Evolutionary conservation across 306 rosid genomes (phyloP), one percentile per base, ranked within the genome.

Genomic region (Quercus rubra): DNA sequence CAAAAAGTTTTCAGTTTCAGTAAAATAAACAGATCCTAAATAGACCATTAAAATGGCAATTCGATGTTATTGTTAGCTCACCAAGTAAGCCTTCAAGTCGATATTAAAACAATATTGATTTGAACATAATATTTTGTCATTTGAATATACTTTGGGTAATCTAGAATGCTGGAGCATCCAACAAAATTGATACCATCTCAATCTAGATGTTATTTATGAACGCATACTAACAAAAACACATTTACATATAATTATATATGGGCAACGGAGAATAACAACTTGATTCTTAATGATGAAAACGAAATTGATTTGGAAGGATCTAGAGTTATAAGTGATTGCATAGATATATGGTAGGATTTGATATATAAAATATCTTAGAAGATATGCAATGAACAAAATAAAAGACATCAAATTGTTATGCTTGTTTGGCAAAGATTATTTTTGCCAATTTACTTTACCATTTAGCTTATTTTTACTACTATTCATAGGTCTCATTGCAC

Each of bases 401-500:
- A 49, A 49, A 49, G 54, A 3, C 17, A 49, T 49, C 54, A 12
- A 13, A 49, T 49, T 13, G 15, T 49, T 12, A 49, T 49, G 54
- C 54, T 49, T 49, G 5, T 49, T 49, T 13, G 4, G 54, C 1
- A 7, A 38, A 38, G 0, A 38, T 38, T 38, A 38, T 38, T 38
- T 38, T 38, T 38, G 1, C 46, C 1, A 38, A 7, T 3, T 38
- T 38, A 38, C 6, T 38, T 38, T 7, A 38, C 10, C 6, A 7
- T 38, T 2, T 0, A 38, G 10, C 1, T 38, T 6, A 38, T 38
- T 38, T 38, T 38, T 38, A 11, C 3, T 38, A 38, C 1, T 38
- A 38, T 38, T 38, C 0, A 38, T 38, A 0, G 0, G 1, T 38
- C 11, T 2, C 1, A 38, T 7, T 38, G 3, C 3, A 38, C 0